Base-by-base conservation (phyloP, 768 basidiomycete genomes). In the Boletus patriciae region DNA sequence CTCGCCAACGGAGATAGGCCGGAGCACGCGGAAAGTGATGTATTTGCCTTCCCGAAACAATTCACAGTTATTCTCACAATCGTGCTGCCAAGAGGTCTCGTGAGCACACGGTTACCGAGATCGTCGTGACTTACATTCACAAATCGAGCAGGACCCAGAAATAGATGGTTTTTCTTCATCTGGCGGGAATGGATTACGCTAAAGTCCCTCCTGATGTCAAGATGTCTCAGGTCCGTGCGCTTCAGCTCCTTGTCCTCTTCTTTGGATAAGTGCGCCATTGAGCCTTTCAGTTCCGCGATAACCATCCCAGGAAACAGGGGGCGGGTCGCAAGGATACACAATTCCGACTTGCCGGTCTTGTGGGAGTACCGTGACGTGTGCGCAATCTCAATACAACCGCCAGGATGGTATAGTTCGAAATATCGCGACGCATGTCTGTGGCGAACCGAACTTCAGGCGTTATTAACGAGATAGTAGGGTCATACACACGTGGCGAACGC, bases 141-240 rank as follows among this genome's bases (percentile, higher is more conserved):
- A 76, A 94, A 94, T 68, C 92, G 87, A 74, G 92, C 92, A 49
- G 92, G 92, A 11, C 92, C 92, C 69, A 94, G 77, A 77, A 94
- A 93, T 67, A 94, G 78, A 75, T 93, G 90, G 66, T 92, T 94
- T 74, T 90, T 91, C 78, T 93, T 93, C 82, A 91, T 87, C 71
- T 90, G 89, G 66, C 88, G 90, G 34, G 90, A 92, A 72, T 93
- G 91, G 51, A 94, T 92, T 66, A 94, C 92, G 70, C 90, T 92
- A 69, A 94, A 94, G 70, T 94, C 92, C 65, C 90, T 79, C 57
- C 92, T 84, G 61, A 90, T 90, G 63, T 88, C 87, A 51, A 80
- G 79, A 53, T 77, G 72, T 60, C 85, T 80, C 58, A 85, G 77
- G 73, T 88, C 88, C 11, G 89, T 92, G 33, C 90, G 83, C 71